Conservation (phyloP, 1,284 basidiomycete species). For the Volvariella volvacea region DNA sequence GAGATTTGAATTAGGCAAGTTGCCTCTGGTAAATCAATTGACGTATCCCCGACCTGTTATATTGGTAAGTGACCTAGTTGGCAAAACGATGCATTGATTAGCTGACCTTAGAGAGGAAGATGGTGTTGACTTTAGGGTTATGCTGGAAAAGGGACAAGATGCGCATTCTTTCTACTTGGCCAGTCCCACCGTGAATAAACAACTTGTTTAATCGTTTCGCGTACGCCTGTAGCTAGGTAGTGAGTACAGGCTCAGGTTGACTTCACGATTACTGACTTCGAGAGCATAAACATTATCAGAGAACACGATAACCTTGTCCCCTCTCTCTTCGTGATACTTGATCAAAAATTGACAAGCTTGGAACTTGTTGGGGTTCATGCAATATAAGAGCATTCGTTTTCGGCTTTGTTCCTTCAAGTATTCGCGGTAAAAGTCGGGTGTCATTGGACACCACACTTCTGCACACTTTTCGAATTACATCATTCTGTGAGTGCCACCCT, state of each 20-base stretch:
- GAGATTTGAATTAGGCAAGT: slow-evolving; percentile 99
- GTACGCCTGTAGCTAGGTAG: slow-evolving; percentile 65
- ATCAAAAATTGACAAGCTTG: slow-evolving; percentile 99
- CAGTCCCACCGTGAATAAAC: slow-evolving; percentile 96
- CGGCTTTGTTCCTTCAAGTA: slow-evolving; percentile 91
- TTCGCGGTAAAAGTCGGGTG: slow-evolving; percentile 99
- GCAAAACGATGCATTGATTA: slow-evolving; percentile 5
- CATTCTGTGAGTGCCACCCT: background rate
- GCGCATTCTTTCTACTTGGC: slow-evolving; percentile 93
- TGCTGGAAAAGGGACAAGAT: slow-evolving; percentile 96
- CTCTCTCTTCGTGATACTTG: slow-evolving; percentile 95
- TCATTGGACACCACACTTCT: slow-evolving; percentile 99
- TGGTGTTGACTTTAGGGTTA: slow-evolving; percentile 94
- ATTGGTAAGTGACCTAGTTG: slow-evolving; percentile 5
- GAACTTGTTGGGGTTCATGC: slow-evolving; percentile 99
- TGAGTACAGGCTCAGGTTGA: background rate
- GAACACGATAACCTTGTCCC: slow-evolving; percentile 99
- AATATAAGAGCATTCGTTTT: slow-evolving; percentile 95
- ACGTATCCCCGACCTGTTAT: slow-evolving; percentile 93
- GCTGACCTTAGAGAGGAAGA: slow-evolving; percentile 91
- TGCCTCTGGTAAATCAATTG: slow-evolving; percentile 97
- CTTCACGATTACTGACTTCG: slow-evolving; percentile 64
- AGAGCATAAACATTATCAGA: slow-evolving; percentile 98
- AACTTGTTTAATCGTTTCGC: slow-evolving; percentile 92
- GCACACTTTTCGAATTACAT: slow-evolving; percentile 61